Conservation (phyloP, 495 filamentous ascomycete genomes). For the Neurospora sp. region DNA sequence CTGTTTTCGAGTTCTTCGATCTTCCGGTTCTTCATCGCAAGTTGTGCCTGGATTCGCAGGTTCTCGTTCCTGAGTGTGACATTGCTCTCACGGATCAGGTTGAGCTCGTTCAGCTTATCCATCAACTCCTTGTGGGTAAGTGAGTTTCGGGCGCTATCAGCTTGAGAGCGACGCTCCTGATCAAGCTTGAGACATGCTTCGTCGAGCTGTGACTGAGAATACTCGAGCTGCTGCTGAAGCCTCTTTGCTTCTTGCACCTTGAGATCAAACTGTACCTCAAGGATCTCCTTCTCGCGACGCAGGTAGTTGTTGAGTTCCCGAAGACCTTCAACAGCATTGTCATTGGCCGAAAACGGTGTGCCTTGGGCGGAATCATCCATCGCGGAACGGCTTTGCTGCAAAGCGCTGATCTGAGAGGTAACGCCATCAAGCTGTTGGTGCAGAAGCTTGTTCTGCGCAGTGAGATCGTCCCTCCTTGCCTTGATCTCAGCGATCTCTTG, state of each 20-base stretch:
- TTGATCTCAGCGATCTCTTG: slow-evolving; percentile 70
- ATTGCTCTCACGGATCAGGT: slow-evolving; percentile 87
- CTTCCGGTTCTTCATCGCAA: slow-evolving; percentile 61
- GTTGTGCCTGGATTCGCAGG: slow-evolving; percentile 61
- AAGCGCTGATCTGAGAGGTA: slow-evolving; percentile 58
- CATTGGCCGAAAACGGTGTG: slow-evolving; percentile 26
- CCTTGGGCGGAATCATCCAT: slow-evolving; percentile 35
- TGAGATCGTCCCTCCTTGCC: slow-evolving; percentile 65
- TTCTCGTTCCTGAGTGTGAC: slow-evolving; percentile 76
- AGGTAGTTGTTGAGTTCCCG: slow-evolving; percentile 84
- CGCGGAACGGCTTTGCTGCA: slow-evolving; percentile 61
- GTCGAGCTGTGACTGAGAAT: slow-evolving; percentile 76
- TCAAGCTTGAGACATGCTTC: slow-evolving; percentile 76
- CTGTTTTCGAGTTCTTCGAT: slow-evolving; percentile 62
- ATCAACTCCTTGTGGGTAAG: slow-evolving; percentile 78
- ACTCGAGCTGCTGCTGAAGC: slow-evolving; percentile 79
- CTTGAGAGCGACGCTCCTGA: slow-evolving; percentile 70
- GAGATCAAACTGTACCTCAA: slow-evolving; percentile 87
- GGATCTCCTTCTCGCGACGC: slow-evolving; percentile 93
- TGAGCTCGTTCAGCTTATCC: slow-evolving; percentile 88
- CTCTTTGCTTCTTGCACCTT: slow-evolving; percentile 77
- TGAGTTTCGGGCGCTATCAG: slow-evolving; percentile 57
- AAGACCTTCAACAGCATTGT: slow-evolving; percentile 55
- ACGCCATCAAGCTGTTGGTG: slow-evolving; percentile 82
- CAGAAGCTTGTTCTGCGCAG: slow-evolving; percentile 75